Evolutionary conservation across 2,329 filamentous ascomycete species (phyloP).

Genomic region (Aspergillus phoenicis): DNA sequence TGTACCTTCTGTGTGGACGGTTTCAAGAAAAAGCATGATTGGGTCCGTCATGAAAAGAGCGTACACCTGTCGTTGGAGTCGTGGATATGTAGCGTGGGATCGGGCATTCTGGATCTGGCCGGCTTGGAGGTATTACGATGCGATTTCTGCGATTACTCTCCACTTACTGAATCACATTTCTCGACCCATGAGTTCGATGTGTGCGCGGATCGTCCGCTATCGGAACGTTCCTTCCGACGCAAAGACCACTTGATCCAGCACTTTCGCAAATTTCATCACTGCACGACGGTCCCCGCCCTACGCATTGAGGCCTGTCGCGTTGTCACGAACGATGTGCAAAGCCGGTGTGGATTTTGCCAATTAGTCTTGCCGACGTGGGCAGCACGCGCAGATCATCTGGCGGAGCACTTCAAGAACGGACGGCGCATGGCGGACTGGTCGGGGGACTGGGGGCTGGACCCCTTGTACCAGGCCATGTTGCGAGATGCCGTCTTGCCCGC

Average conservation of each 20-base stretch:
- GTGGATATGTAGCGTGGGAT: constrained; percentile 35
- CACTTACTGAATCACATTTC: constrained; percentile 50
- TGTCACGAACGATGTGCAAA: constrained; percentile 53
- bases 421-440: constrained; percentile 58
- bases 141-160: constrained; percentile 52
- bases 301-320: constrained; percentile 60
- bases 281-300: constrained; percentile 51
- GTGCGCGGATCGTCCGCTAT: constrained; percentile 54
- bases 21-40: constrained; percentile 55
- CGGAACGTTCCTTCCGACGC: constrained; percentile 57
- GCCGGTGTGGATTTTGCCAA: constrained; percentile 58
- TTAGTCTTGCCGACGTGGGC: constrained; percentile 53
- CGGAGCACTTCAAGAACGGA: constrained; percentile 58
- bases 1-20: constrained; percentile 55
- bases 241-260: constrained; percentile 63
- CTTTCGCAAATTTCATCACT: constrained; percentile 57
- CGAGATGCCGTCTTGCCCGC: constrained; percentile 40
- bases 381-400: constrained; percentile 56
- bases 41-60: constrained; percentile 55
- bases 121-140: constrained; percentile 34
- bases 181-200: constrained; percentile 56
- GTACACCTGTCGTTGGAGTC: constrained; percentile 53
- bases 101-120: constrained; percentile 18
- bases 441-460: constrained; percentile 55
- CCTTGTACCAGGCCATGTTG: constrained; percentile 32